Percentiles rank a stretch among this genome's conserved stretches.
Evolutionary conservation across 768 basidiomycete genomes (phyloP).

Genomic region (Mycena galopus): DNA sequence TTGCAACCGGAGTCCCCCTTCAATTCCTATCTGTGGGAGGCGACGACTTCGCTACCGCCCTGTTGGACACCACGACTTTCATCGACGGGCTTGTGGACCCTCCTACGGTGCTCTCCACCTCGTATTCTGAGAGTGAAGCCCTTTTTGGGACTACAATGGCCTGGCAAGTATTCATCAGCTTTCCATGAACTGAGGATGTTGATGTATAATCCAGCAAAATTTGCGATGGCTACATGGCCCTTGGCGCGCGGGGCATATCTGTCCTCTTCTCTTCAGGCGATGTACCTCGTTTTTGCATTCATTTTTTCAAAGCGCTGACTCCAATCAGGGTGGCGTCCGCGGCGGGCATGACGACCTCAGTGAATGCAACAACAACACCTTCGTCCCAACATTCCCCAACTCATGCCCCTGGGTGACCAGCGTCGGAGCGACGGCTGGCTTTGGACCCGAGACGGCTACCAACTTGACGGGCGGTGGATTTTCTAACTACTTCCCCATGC

Average conservation of each 20-base stretch:
- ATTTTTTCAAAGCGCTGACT: background rate
- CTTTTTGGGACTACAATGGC: background rate
- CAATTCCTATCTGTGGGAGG: slow-evolving; percentile 15
- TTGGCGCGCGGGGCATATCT: slow-evolving; percentile 18
- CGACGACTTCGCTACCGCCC: background rate
- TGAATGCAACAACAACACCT: background rate
- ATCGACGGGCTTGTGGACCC: slow-evolving; percentile 3
- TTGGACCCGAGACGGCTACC: background rate
- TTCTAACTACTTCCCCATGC: background rate
- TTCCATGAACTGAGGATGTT: background rate
- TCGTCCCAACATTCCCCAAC: slow-evolving; percentile 27
- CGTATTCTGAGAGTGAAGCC: background rate
- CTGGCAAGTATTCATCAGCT: background rate
- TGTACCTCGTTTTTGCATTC: background rate
- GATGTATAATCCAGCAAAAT: slow-evolving; percentile 1
- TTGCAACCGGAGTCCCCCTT: slow-evolving; percentile 13
- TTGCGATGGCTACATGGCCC: slow-evolving; percentile 5
- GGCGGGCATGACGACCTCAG: slow-evolving; percentile 2
- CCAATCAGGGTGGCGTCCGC: background rate
- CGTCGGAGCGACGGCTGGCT: background rate
- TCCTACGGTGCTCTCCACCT: slow-evolving; percentile 3
- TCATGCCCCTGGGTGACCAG: slow-evolving; percentile 39
- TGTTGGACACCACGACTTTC: slow-evolving; percentile 17
- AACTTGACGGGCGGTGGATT: background rate
- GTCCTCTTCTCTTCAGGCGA: slow-evolving; percentile 10